Evolutionary conservation across 495 filamentous ascomycete genomes (phyloP), one percentile per base, ranked within the genome.

Genomic region (Xylaria cubensis): DNA sequence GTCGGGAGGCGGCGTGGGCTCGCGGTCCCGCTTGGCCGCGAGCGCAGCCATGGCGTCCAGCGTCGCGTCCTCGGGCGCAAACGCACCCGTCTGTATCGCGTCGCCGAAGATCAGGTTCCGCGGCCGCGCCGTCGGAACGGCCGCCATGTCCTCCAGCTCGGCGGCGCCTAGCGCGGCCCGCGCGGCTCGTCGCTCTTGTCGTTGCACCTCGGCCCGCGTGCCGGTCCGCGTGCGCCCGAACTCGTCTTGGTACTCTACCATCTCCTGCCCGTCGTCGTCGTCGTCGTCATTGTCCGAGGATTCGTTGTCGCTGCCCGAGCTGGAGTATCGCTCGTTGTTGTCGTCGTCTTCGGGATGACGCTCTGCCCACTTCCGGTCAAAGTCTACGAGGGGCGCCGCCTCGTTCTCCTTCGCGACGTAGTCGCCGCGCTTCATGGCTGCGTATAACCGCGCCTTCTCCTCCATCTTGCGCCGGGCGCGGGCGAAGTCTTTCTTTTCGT

Each of bases 311-410:
- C 82, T 80, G 21, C 84, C 84, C 12, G 84, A 84, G 24, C 77
- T 79, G 46, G 77, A 85, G 19, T 80, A 76, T 1, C 64, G 34
- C n/a, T 48, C 15, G 17, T 46, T 17, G 6, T 73, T n/a, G n/a
- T n/a, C 80, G 17, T 70, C 77, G 17, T 77, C 75, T 15, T 84
- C 83, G 13, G 77, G 80, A 56, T 89, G 79, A 50, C 81, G 79
- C 74, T 97, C 93, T 0, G 91, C 93, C 94, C 95, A 97, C 81
- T 98, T 99, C 55, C 90, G 85, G 81, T 98, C 95, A 77, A 98
- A 99, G 83, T 99, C 96, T 0, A 99, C 91, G 26, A 95, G 82
- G 10, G 81, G 88, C 75, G 87, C 88, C 64, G 82, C 83, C 77
- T 83, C 86, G 72, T 80, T 86, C 9, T 84, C 83, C 55, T 89